Evolutionary conservation across 345 rosid species (phyloP).

Genomic region (Abelmoschus esculentus): DNA sequence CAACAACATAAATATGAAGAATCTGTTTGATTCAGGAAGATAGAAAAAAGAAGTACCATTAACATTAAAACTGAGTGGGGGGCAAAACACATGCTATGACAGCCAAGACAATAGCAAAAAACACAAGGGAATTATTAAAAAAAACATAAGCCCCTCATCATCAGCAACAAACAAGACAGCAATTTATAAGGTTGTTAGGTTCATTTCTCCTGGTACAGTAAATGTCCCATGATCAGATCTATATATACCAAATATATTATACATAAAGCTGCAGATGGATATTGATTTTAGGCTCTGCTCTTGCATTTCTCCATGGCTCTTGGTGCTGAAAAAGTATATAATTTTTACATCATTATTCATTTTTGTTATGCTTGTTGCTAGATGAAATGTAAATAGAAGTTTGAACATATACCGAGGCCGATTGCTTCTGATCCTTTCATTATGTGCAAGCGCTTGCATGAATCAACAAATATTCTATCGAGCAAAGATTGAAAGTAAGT

Average conservation of each 20-base stretch:
- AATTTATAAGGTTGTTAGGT: constrained; percentile 21
- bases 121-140: constrained; percentile 17
- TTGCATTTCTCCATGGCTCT: constrained; percentile 63
- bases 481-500: background rate
- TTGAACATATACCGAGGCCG: constrained; percentile 57
- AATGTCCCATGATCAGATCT: constrained; percentile 30
- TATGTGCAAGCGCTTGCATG: constrained; percentile 94
- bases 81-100: constrained; percentile 26
- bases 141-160: constrained; percentile 15
- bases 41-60: background rate
- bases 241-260: constrained; percentile 16
- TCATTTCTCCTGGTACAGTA: constrained; percentile 42
- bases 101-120: constrained; percentile 21
- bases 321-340: constrained; percentile 30
- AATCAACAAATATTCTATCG: constrained; percentile 82
- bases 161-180: constrained; percentile 39
- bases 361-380: background rate
- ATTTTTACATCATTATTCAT: background rate
- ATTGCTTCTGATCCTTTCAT: constrained; percentile 97
- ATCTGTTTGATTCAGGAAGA: constrained; percentile 16
- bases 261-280: background rate
- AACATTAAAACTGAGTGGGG: constrained; percentile 22
- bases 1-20: constrained; percentile 16
- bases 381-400: too few relatives aligned
- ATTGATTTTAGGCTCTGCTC: constrained; percentile 33